Evolutionary conservation across 768 basidiomycete species (phyloP), one percentile per base, ranked within the genome.

Genomic region (Kwoniella newhampshirensis): DNA sequence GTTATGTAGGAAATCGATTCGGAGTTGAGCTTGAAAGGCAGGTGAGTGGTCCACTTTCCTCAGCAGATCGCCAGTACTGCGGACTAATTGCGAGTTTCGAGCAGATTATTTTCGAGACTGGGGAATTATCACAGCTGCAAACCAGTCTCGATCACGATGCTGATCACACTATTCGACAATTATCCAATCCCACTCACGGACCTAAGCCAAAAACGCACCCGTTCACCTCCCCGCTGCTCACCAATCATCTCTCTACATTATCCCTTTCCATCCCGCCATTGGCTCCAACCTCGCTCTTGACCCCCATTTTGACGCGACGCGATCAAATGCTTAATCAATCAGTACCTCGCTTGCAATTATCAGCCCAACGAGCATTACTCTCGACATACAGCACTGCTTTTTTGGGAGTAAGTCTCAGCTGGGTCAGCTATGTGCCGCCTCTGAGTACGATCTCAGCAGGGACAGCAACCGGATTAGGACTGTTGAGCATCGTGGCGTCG

Each of bases 61-160:
- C n/a, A n/a, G n/a, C 26, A 30, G 13, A 32, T 49, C 3, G 1
- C 12, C 6, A 3, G 37, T n/a, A 6, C 12, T 2, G 13, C 28
- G 48, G n/a, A n/a, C 47, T 51, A 35, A 54, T 21, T n/a, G n/a
- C n/a, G n/a, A n/a, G n/a, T 56, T 39, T 17, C n/a, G 46, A n/a
- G 4, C 54, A 74, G 69, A 58, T 76, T 18, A 63, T 64, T 6
- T 75, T 66, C 45, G 74, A 74, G 28, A 51, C 68, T 18, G 75
- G 75, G 13, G 54, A 68, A 52, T 56, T 77, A 20, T 60, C 65
- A 3, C 58, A 71, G 39, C 53, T 73, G 6, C 72, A 73, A 50
- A 11, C 41, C 1, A 23, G 58, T 1, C 40, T 75, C 4, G 55
- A 63, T 13, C 25, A 25, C 3, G 20, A 46, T 36, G 59, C 66